Evolutionary conservation across 495 filamentous ascomycete species (phyloP).

Genomic region (Aspergillus haitiensis): DNA sequence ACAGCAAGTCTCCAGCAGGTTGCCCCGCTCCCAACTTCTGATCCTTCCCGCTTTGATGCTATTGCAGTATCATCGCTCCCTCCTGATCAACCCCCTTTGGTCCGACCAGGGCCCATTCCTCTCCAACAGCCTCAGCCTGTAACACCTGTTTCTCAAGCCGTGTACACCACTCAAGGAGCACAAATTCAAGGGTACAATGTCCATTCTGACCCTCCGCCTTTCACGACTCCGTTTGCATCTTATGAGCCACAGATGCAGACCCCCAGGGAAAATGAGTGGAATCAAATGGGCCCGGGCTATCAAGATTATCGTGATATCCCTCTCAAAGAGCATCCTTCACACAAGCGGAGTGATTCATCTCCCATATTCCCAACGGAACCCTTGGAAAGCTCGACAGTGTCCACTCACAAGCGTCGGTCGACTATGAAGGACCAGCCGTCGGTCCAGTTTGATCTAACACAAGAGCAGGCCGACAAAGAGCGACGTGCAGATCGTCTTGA

Average conservation of each 20-base stretch:
- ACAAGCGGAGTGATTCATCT: conserved; percentile 38
- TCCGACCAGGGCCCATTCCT: conserved; percentile 52
- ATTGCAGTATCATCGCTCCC: conserved; percentile 47
- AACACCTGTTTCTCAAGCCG: conserved; percentile 54
- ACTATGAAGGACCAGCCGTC: conserved; percentile 46
- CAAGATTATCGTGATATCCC: conserved; percentile 6
- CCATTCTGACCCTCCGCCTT: conserved; percentile 35
- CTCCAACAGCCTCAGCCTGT: conserved; percentile 60
- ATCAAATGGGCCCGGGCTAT: conserved; percentile 15
- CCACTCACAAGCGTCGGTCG: conserved; percentile 38
- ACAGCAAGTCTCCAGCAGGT: conserved; percentile 47
- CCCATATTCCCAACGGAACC: conserved; percentile 32
- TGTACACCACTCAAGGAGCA: conserved; percentile 50
- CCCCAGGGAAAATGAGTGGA: conserved; percentile 24
- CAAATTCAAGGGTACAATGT: conserved; percentile 39
- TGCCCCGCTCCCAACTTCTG: conserved; percentile 60
- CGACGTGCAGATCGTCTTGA: conserved; percentile 40
- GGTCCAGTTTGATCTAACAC: conserved; percentile 49
- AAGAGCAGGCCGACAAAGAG: conserved; percentile 49
- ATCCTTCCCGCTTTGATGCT: conserved; percentile 60
- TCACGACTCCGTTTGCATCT: conserved; percentile 29
- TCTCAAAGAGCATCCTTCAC: conserved; percentile 10
- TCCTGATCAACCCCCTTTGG: conserved; percentile 45
- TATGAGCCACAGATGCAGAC: conserved; percentile 29
- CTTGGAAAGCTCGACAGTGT: conserved; percentile 18